Conservation (phyloP, 1,284 basidiomycete species). For the Tremellales sp. region DNA sequence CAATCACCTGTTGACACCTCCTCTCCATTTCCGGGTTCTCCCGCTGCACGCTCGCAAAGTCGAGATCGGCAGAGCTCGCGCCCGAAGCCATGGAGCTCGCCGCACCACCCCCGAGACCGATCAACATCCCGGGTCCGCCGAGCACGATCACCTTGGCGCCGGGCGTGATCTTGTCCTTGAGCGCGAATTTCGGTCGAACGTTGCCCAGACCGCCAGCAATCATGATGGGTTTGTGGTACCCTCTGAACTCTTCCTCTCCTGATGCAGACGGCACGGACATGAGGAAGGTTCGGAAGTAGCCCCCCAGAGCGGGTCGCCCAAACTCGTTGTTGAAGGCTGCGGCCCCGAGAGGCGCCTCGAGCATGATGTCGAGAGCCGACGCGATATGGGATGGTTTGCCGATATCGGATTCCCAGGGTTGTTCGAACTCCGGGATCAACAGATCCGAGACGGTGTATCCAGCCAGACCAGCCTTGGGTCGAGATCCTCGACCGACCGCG, state of each 20-base stretch:
- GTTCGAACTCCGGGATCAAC: constrained; percentile 76
- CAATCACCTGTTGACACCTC: constrained; percentile 95
- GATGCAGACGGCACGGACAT: constrained; percentile 62
- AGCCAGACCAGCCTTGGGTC: constrained; percentile 90
- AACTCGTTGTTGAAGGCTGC: constrained; percentile 99
- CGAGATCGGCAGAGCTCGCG: constrained; percentile 81
- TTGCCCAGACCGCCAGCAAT: constrained; percentile 95
- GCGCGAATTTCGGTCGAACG: constrained; percentile 75
- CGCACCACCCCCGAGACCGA: constrained; percentile 93
- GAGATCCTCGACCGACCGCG: constrained; percentile 88
- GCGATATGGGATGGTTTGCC: constrained; percentile 90
- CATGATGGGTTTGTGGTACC: constrained; percentile 99
- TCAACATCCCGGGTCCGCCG: constrained; percentile 95
- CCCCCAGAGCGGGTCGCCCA: constrained; percentile 78
- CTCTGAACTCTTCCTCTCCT: constrained; percentile 59
- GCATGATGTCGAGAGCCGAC: constrained; percentile 92
- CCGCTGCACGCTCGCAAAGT: constrained; percentile 95
- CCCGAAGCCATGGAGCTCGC: constrained; percentile 90
- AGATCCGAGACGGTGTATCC: constrained; percentile 97
- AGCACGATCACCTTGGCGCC: constrained; percentile 87
- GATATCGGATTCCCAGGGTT: constrained; percentile 85
- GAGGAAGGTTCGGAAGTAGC: constrained; percentile 79
- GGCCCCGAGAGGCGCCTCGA: constrained; percentile 90
- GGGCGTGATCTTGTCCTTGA: constrained; percentile 67
- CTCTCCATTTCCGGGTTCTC: constrained; percentile 99